Base-by-base conservation (phyloP, 2,329 filamentous ascomycete genomes). In the Pestalotiopsis sp. region DNA sequence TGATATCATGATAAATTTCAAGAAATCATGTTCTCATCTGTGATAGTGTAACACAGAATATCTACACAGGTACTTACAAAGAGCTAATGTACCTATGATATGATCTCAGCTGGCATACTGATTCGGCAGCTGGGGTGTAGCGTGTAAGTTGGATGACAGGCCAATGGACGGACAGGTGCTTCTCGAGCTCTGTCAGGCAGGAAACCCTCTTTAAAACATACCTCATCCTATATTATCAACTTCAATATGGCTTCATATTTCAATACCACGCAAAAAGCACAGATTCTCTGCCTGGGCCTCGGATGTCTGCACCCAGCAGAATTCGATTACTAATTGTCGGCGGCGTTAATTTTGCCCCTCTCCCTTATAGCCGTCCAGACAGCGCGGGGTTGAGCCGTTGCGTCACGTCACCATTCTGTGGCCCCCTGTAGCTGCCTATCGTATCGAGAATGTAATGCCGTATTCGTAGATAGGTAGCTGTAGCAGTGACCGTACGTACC, bases 401-500 rank as follows among this genome's bases (percentile, higher is more conserved):
- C 57, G 25, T 61, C 57, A 61, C 57, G n/a, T 25, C 23, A 36
- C 25, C 56, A 23, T 27, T 36, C 25, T 17, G 57, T 36, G 25
- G 25, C 56, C 23, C 57, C 57, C 57, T 61, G 45, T 52, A 52
- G 45, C 45, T 61, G 57, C 57, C 57, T 27, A 61, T 61, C 31
- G 31, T 36, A 36, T 27, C 13, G 25, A 23, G 25, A 61, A 17
- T 52, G 45, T n/a, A 23, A 61, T 36, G 23, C n/a, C 20, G 25
- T 12, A 58, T 27, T 25, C 17, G 17, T 27, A 25, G 23, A 17
- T 52, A 52, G 4, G 41, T 45, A 45, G 41, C 31, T 36, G 31
- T 9, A 36, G 31, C 31, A 36, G 31, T 36, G 31, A 36, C 31
- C 31, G 45, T 52, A 52, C 45, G 17, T 23, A n/a, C 45, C 17